Percentiles rank a stretch among this genome's conserved stretches.
Conservation (phyloP, 805 yeast genomes). For the Suhomyces emberorum region DNA sequence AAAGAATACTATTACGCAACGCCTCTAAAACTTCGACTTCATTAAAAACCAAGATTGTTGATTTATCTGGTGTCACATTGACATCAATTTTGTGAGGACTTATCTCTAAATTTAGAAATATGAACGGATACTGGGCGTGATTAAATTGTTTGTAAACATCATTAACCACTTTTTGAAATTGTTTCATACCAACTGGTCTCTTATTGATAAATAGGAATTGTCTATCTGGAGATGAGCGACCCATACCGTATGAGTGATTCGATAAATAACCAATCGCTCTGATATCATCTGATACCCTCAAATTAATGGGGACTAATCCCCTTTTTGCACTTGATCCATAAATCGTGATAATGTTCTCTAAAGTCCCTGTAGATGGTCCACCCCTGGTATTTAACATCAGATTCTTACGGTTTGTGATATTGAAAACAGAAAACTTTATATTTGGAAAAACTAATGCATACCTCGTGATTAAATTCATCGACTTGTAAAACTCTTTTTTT, state of each 20-base stretch:
- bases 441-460: conserved; percentile 61
- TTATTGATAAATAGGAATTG: conserved; percentile 73
- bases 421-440: conserved; percentile 59
- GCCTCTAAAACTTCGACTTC: conserved; percentile 59
- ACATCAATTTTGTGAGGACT: conserved; percentile 62
- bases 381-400: conserved; percentile 61
- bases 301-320: conserved; percentile 52
- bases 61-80: conserved; percentile 90
- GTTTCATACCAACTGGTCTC: conserved; percentile 66
- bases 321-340: conserved; percentile 67
- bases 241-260: conserved; percentile 70
- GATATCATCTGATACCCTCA: conserved; percentile 37
- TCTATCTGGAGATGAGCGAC: conserved; percentile 63
- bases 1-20: conserved; percentile 48
- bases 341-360: conserved; percentile 59
- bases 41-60: conserved; percentile 63
- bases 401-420: conserved; percentile 47
- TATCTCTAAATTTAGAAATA: conserved; percentile 58
- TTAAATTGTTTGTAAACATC: conserved; percentile 75
- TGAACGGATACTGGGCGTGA: conserved; percentile 67
- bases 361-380: conserved; percentile 30
- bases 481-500: conserved; percentile 69
- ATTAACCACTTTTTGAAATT: conserved; percentile 56
- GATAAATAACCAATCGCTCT: conserved; percentile 64
- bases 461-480: conserved; percentile 59